phyloP scores from a whole-genome alignment of 345 rosid genomes.

The Dimocarpus longan region DNA sequence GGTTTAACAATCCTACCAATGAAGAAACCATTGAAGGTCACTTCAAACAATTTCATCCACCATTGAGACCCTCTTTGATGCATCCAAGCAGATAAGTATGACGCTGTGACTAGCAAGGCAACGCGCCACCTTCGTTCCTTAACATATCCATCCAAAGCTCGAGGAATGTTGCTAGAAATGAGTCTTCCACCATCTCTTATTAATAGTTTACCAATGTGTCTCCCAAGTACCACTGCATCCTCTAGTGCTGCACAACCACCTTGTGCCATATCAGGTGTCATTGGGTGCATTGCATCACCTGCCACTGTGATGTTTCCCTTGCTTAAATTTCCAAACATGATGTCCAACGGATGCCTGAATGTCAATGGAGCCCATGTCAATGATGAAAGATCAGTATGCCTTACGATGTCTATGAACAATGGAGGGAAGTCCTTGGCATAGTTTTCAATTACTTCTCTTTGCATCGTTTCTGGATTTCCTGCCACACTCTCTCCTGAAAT shows the following conservation, averaged over 20 bases:
- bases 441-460: conserved; percentile 25
- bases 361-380: conserved; percentile 7
- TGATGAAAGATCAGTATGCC: conserved; percentile 28
- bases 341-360: conserved; percentile 45
- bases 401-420: conserved; percentile 25
- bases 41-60: conserved; percentile 35
- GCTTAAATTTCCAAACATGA: conserved; percentile 31
- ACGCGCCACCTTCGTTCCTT: conserved; percentile 43
- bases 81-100: conserved; percentile 41
- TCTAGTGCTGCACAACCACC: conserved; percentile 33
- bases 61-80: conserved; percentile 35
- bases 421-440: conserved; percentile 31
- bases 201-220: conserved; percentile 32
- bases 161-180: conserved; percentile 6
- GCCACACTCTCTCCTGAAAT: conserved; percentile 19
- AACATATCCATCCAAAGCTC: conserved; percentile 23
- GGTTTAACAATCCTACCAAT: background rate
- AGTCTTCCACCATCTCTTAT: background rate
- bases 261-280: conserved; percentile 50
- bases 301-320: conserved; percentile 41
- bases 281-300: conserved; percentile 56
- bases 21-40: conserved; percentile 20
- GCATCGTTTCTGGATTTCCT: conserved; percentile 28
- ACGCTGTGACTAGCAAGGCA: conserved; percentile 21
- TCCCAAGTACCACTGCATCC: conserved; percentile 35